phyloP scores from a whole-genome alignment of 768 basidiomycete genomes.

The Suillus lakei region DNA sequence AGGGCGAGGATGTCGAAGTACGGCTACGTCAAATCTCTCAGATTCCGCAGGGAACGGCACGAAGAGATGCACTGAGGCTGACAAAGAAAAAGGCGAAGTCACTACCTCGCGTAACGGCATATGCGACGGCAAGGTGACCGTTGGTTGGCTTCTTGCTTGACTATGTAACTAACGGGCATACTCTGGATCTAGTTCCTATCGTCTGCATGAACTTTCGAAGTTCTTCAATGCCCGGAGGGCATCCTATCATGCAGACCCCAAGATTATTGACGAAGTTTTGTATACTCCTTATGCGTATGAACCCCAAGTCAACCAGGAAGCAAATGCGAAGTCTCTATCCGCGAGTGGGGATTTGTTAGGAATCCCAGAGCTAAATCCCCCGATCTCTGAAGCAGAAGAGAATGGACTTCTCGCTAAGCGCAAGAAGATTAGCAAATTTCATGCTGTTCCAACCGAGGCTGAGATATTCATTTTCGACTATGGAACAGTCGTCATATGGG shows the following conservation, averaged over 20 bases:
- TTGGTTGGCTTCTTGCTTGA: background rate
- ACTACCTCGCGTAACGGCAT: slow-evolving; percentile 92
- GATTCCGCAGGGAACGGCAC: slow-evolving; percentile 93
- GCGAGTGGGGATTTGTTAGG: slow-evolving; percentile 75
- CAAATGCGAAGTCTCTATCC: slow-evolving; percentile 29
- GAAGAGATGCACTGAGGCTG: slow-evolving; percentile 84
- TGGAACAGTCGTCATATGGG: slow-evolving; percentile 97
- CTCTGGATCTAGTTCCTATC: slow-evolving; percentile 69
- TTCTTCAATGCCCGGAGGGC: slow-evolving; percentile 85
- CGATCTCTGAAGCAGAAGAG: slow-evolving; percentile 33
- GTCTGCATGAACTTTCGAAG: slow-evolving; percentile 84
- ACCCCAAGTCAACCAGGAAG: slow-evolving; percentile 41
- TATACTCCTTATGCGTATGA: slow-evolving; percentile 92
- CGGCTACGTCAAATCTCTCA: slow-evolving; percentile 74
- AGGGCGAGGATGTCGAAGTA: slow-evolving; percentile 63
- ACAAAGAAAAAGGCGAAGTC: slow-evolving; percentile 96
- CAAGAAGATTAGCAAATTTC: slow-evolving; percentile 67
- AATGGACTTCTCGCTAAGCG: slow-evolving; percentile 41
- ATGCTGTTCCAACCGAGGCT: slow-evolving; percentile 68
- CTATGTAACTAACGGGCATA: background rate
- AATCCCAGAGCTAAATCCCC: slow-evolving; percentile 62
- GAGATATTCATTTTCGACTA: slow-evolving; percentile 95
- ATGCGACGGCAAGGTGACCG: slow-evolving; percentile 86
- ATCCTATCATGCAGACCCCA: slow-evolving; percentile 86
- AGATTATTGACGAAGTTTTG: slow-evolving; percentile 89